These are phyloP conservation scores for Mollisiaceae sp. DNA, from an alignment of 2,329 filamentous ascomycete species.

Conservation along the genomic window DNA sequence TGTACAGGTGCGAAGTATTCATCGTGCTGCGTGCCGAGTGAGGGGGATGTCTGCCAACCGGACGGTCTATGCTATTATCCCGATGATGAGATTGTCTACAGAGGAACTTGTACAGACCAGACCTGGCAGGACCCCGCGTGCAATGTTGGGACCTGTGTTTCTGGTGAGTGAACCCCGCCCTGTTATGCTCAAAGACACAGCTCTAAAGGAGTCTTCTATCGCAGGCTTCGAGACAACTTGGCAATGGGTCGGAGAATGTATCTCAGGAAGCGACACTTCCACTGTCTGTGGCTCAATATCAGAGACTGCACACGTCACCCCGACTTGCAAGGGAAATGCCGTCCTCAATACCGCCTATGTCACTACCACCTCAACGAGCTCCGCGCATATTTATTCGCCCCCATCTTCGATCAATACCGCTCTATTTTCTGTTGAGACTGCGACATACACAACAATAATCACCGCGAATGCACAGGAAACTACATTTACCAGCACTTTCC, in stretches of 20 bases:
- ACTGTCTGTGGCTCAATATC: constrained; percentile 14
- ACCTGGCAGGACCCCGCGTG: constrained; percentile 31
- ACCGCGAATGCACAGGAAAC: constrained; percentile 22
- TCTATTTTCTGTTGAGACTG: constrained; percentile 24
- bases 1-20: constrained; percentile 26
- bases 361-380: constrained; percentile 20
- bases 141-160: constrained; percentile 26
- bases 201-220: not conserved
- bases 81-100: constrained; percentile 15
- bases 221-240: constrained; percentile 30
- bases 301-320: constrained; percentile 11
- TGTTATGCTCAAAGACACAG: not conserved
- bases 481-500: constrained; percentile 26
- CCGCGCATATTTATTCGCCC: constrained; percentile 25
- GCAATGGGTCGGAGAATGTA: constrained; percentile 26
- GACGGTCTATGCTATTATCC: constrained; percentile 31
- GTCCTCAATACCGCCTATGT: constrained; percentile 11
- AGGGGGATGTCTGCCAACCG: constrained; percentile 30
- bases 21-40: constrained; percentile 29
- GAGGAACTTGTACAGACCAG: constrained; percentile 32
- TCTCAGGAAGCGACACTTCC: constrained; percentile 7
- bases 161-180: constrained; percentile 17
- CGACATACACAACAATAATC: constrained; percentile 22
- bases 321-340: constrained; percentile 23
- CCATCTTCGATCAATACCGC: constrained; percentile 25